Base-by-base conservation (phyloP, 2,329 filamentous ascomycete genomes). In the Blastomyces percursus region DNA sequence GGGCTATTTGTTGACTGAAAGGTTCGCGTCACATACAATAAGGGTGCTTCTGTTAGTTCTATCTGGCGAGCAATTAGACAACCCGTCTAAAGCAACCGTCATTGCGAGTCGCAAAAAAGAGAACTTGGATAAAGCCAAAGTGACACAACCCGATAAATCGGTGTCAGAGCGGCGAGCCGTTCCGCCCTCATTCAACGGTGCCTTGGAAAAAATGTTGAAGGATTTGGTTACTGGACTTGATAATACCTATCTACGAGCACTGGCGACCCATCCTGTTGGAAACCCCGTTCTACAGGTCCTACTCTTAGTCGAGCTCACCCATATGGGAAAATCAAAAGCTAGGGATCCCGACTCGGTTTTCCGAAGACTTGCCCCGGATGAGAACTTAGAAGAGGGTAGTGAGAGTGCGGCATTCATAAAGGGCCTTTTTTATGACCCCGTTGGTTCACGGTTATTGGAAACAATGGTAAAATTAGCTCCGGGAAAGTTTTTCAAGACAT, bases 51-150 rank as follows among this genome's bases (percentile, higher is more conserved):
- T 99, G 0, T 79, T 96, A 3, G 86, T 97, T 0, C 80, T 99
- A 5, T 90, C 93, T 0, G 94, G 94, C 7, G 83, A 90, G 64
- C 87, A 92, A 0, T 78, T 96, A 5, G 86, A 91, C 63, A 84
- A 88, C 63, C 77, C 82, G 0, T 82, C 86, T 0, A 86, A 83
- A 30, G 87, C 86, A 72, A 86, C 86, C 0, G 78, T 96, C n/a
- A 77, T 96, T 56, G 90, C 93, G 72, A 96, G 93, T 80, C 92
- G 90, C 75, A 92, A 87, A 77, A 97, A 97, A 76, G 92, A 97
- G 75, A 87, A 89, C 67, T 82, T 95, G 59, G 84, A 88, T 1
- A 82, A 82, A 52, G 75, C 78, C 1, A 78, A 78, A 1, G 80
- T 82, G 2, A 72, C 77, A 2, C 76, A 79, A 9, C 76, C 80